Evolutionary conservation across 192 early-diverging fungal genomes (phyloP), one percentile per base, ranked within the genome.

Genomic region (Phlyctochytrium bullatum): DNA sequence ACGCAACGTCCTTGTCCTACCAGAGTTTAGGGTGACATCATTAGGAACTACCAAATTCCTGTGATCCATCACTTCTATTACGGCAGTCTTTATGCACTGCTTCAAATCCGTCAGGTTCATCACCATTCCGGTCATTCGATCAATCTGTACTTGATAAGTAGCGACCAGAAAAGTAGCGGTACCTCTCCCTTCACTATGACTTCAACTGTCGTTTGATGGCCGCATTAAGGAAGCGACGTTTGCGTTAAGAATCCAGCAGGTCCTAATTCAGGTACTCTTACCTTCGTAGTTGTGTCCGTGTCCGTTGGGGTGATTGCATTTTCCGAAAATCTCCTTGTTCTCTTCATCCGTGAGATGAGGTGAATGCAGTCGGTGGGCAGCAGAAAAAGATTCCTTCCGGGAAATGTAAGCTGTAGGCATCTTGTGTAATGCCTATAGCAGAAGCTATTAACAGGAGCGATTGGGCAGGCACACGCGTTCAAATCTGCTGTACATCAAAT

Each of bases 211-310:
- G n/a, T n/a, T n/a, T n/a, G n/a, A n/a, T n/a, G n/a, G 27, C 30
- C 32, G n/a, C n/a, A n/a, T n/a, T n/a, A n/a, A n/a, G n/a, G n/a
- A n/a, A n/a, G n/a, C n/a, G n/a, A n/a, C n/a, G n/a, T n/a, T n/a
- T n/a, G n/a, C n/a, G n/a, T n/a, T n/a, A n/a, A n/a, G n/a, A n/a
- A n/a, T n/a, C n/a, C n/a, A n/a, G n/a, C n/a, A n/a, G n/a, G n/a
- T n/a, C n/a, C n/a, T n/a, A n/a, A n/a, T n/a, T n/a, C n/a, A n/a
- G n/a, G n/a, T n/a, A n/a, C 17, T 61, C 34, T 31, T 2, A 63
- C 54, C 85, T 83, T 80, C 86, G 67, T 93, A 95, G 76, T 95
- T 95, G 80, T 97, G 93, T 3, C 95, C 95, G 72, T 97, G 95
- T 31, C 88, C 90, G 72, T 89, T 84, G 27, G 79, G 69, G 62